These are phyloP conservation scores for Nematocida major DNA, from an alignment of 371 early-diverging fungal species.

Conservation along the genomic window DNA sequence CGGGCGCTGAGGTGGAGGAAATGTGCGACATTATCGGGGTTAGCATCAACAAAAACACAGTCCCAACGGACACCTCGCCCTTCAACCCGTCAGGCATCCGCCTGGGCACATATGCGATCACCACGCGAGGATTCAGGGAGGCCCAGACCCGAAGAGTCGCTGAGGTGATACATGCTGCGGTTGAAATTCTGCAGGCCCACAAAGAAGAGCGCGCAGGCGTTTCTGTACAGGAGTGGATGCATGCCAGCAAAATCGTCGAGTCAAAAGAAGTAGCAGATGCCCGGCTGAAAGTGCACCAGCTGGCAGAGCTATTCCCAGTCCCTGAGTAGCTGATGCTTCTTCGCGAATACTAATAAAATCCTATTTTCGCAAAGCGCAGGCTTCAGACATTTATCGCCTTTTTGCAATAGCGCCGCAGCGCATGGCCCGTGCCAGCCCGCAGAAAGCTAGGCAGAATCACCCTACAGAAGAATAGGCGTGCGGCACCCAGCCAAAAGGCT, in stretches of 20 bases:
- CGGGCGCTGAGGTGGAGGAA: conserved; percentile 65
- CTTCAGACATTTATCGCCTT: neutral
- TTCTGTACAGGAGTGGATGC: conserved; percentile 3
- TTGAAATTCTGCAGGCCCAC: neutral
- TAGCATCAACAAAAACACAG: conserved; percentile 93
- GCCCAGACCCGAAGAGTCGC: conserved; percentile 76
- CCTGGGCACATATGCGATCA: conserved; percentile 84
- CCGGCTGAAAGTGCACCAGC: neutral
- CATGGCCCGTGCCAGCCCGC: no score
- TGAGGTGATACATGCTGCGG: conserved; percentile 68
- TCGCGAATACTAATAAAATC: neutral
- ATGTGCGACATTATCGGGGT: conserved; percentile 84
- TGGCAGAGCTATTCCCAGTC: neutral
- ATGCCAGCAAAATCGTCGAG: neutral
- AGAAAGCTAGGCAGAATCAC: no score
- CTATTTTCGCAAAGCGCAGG: neutral
- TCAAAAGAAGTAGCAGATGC: neutral
- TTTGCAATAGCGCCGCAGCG: no score
- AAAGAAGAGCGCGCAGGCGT: neutral
- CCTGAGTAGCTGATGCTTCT: neutral
- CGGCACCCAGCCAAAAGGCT: no score
- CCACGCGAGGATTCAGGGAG: conserved; percentile 79
- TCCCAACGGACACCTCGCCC: conserved; percentile 85
- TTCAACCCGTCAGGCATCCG: conserved; percentile 87
- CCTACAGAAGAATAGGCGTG: no score